Conservation (phyloP, 257 asterid genomes). For the Penstemon eatonii region DNA sequence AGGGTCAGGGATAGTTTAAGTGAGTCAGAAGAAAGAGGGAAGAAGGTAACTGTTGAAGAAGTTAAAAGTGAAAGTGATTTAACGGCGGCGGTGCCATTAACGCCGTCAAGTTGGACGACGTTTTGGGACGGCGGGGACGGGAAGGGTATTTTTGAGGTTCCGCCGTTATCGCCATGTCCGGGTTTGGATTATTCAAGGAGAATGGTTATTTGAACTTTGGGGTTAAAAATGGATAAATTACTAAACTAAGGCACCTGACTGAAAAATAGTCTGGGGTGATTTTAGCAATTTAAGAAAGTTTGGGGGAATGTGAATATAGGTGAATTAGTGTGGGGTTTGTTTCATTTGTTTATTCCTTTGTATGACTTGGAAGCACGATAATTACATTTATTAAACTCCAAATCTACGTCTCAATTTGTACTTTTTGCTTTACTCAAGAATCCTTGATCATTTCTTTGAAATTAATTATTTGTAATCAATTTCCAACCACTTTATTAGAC, state of each 20-base stretch:
- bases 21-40: slow-evolving; percentile 33
- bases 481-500: too few species aligned
- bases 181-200: slow-evolving; percentile 39
- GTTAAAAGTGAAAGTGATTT: slow-evolving; percentile 28
- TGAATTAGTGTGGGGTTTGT: slow-evolving; percentile 3
- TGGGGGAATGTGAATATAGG: slow-evolving; percentile 19
- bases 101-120: slow-evolving; percentile 86
- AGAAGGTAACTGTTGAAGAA: slow-evolving; percentile 39
- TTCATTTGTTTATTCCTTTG: slow-evolving; percentile 40
- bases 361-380: slow-evolving; percentile 10
- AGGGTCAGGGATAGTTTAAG: slow-evolving; percentile 41
- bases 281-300: slow-evolving; percentile 7
- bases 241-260: slow-evolving; percentile 43
- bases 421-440: neutral
- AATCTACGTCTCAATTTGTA: neutral
- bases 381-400: slow-evolving; percentile 5
- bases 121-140: slow-evolving; percentile 78
- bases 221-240: neutral
- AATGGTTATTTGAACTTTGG: slow-evolving; percentile 33
- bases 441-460: too few species aligned
- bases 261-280: slow-evolving; percentile 48
- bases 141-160: slow-evolving; percentile 82
- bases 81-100: slow-evolving; percentile 54
- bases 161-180: slow-evolving; percentile 69
- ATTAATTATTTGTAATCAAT: too few species aligned